A percentile compares a stretch with the other conserved stretches of the same genome.
These are phyloP conservation scores for Odontarrhena argentea DNA, from an alignment of 345 rosid genomes.

Conservation along the genomic window DNA sequence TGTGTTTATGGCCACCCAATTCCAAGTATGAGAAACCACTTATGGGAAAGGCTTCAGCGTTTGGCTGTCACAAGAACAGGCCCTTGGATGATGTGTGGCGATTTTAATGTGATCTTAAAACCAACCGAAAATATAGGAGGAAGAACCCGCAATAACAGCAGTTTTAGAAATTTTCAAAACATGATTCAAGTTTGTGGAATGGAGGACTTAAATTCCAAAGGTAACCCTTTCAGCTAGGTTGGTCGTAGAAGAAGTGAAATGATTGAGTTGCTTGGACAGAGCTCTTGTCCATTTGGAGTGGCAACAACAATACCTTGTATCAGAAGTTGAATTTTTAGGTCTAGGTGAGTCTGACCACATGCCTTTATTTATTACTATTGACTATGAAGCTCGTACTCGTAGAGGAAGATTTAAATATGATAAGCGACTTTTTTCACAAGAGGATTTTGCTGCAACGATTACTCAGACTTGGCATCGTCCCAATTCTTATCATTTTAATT, in stretches of 20 bases:
- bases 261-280: neutral
- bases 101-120: neutral
- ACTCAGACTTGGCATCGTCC: no score
- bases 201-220: neutral
- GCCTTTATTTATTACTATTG: no score
- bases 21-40: accelerated
- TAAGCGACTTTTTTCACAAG: no score
- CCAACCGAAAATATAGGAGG: neutral
- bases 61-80: neutral
- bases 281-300: neutral
- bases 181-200: neutral
- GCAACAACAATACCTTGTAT: neutral
- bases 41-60: neutral
- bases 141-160: accelerated
- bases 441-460: no score
- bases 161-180: neutral
- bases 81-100: neutral
- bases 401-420: no score
- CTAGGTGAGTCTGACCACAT: no score
- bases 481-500: no score
- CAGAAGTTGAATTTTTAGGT: no score
- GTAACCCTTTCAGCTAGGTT: neutral
- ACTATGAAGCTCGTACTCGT: no score
- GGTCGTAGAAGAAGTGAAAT: neutral
- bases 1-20: neutral